Percentiles rank a stretch among this genome's conserved stretches.
phyloP scores from a whole-genome alignment of 495 filamentous ascomycete species.

The Cercophora newfieldiana region DNA sequence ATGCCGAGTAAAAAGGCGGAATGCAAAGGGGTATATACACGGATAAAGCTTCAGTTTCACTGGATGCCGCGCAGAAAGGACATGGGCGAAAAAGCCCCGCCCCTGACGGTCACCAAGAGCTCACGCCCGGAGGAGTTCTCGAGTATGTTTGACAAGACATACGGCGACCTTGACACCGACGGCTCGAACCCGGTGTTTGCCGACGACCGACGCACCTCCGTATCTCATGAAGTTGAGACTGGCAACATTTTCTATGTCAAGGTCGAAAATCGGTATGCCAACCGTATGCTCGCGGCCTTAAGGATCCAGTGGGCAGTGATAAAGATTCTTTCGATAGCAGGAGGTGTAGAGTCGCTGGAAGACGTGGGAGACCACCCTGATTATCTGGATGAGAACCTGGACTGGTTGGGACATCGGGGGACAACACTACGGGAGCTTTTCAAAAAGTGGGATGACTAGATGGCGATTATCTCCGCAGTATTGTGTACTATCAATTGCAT shows the following conservation, averaged over 20 bases:
- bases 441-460: background rate
- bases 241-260: background rate
- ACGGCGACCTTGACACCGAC: background rate
- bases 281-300: slow-evolving; percentile 5
- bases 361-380: slow-evolving; percentile 3
- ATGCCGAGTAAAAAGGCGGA: background rate
- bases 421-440: background rate
- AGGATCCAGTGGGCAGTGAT: background rate
- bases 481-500: too few species aligned
- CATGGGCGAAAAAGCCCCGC: background rate
- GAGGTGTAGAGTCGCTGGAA: background rate
- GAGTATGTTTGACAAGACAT: background rate
- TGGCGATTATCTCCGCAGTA: too few species aligned
- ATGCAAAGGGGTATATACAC: too few species aligned
- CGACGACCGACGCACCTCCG: background rate
- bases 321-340: slow-evolving; percentile 3
- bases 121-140: slow-evolving; percentile 1
- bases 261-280: background rate
- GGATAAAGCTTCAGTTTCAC: slow-evolving; percentile 3
- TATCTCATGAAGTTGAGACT: background rate
- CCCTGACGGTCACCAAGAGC: background rate
- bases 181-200: background rate
- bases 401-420: slow-evolving; percentile 3
- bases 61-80: slow-evolving; percentile 2
- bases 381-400: slow-evolving; percentile 1